Evolutionary conservation across 345 rosid genomes (phyloP).

Genomic region (Arabidopsis arenosa): DNA sequence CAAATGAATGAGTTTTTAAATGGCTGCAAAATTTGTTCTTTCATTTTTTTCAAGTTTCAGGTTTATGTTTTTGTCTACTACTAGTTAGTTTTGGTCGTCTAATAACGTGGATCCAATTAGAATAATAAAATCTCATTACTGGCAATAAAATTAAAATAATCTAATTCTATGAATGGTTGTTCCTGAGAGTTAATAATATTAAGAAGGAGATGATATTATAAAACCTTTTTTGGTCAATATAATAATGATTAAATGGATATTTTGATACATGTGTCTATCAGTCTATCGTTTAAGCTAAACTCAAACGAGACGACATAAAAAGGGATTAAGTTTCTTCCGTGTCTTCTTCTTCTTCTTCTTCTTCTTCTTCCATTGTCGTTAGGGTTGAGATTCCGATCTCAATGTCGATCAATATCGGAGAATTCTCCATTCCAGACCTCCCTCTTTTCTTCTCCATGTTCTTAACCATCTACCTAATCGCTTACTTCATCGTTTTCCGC

Average conservation of each 20-base stretch:
- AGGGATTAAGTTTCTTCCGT: slow-evolving; percentile 20
- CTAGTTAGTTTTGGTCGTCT: too few relatives aligned
- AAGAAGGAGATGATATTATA: too few relatives aligned
- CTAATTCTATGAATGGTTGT: not conserved
- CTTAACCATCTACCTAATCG: slow-evolving; percentile 57
- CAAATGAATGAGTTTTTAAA: not conserved
- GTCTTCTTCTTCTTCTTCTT: slow-evolving; percentile 28
- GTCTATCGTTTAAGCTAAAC: slow-evolving; percentile 19
- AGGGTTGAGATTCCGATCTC: slow-evolving; percentile 41
- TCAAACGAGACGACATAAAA: not conserved
- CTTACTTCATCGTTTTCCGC: slow-evolving; percentile 69
- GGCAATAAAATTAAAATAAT: not conserved
- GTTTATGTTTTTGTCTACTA: not conserved
- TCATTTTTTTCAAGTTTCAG: not conserved
- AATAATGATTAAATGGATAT: not conserved
- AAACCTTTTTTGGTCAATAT: too few relatives aligned
- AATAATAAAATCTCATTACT: not conserved
- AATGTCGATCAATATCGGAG: slow-evolving; percentile 38
- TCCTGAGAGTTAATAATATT: not conserved
- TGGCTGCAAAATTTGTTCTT: not conserved
- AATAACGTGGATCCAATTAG: not conserved
- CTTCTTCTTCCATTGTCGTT: slow-evolving; percentile 23
- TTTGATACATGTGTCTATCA: slow-evolving; percentile 11
- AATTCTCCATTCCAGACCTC: slow-evolving; percentile 51
- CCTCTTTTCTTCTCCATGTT: slow-evolving; percentile 62